Conservation (phyloP, 306 rosid genomes). For the Sicyos edulis region DNA sequence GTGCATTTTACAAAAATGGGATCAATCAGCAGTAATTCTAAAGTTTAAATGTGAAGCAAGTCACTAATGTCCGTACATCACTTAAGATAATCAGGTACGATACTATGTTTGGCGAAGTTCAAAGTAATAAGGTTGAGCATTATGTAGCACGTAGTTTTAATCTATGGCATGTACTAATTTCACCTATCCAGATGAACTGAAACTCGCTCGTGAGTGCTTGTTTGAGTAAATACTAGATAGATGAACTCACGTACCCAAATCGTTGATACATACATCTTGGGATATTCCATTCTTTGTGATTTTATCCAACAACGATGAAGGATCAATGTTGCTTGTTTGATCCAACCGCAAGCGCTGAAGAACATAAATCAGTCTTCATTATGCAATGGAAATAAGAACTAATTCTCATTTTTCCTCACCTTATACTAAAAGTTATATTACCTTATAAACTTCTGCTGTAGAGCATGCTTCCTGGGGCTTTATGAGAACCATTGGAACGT, state of each 20-base stretch:
- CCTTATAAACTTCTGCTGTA: constrained; percentile 95
- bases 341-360: constrained; percentile 60
- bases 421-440: constrained; percentile 28
- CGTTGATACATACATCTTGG: constrained; percentile 80
- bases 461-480: constrained; percentile 88
- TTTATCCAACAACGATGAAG: constrained; percentile 64
- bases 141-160: background rate
- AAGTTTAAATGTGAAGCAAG: background rate
- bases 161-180: background rate
- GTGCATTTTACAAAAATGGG: background rate
- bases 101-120: background rate
- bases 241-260: constrained; percentile 53
- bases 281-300: constrained; percentile 69
- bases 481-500: constrained; percentile 89
- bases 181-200: background rate
- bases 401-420: constrained; percentile 17
- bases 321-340: constrained; percentile 64
- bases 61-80: background rate
- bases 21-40: background rate
- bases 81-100: too few relatives aligned
- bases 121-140: background rate
- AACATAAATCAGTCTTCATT: constrained; percentile 23
- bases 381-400: background rate
- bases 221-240: background rate
- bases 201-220: background rate